Evolutionary conservation across 208 protist genomes (phyloP).

Genomic region (Trypanosomatidae sp.): DNA sequence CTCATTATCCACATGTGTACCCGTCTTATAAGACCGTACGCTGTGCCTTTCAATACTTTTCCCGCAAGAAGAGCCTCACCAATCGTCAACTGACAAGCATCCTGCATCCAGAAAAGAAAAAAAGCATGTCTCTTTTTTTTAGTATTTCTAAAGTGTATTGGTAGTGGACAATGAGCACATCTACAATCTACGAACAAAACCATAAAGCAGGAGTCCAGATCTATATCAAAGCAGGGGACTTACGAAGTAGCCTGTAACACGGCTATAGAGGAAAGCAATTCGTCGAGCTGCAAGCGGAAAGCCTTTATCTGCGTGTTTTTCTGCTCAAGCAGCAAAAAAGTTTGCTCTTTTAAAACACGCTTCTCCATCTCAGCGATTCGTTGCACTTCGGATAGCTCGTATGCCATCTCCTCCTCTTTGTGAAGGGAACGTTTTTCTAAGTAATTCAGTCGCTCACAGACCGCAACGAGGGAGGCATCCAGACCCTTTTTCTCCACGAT

Average conservation of each 20-base stretch:
- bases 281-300: slow-evolving; percentile 73
- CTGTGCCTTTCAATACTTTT: no score
- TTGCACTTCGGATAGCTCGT: slow-evolving; percentile 57
- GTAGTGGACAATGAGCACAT: no score
- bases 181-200: slow-evolving; percentile 7
- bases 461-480: slow-evolving; percentile 49
- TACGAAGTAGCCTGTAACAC: no score
- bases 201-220: no score
- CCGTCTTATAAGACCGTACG: no score
- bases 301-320: slow-evolving; percentile 86
- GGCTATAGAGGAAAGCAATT: slow-evolving; percentile 47
- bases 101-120: no score
- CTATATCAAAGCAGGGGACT: no score
- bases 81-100: no score
- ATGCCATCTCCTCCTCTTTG: slow-evolving; percentile 55
- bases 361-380: slow-evolving; percentile 72
- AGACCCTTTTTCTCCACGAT: slow-evolving; percentile 23
- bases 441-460: slow-evolving; percentile 59
- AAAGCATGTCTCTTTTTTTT: no score
- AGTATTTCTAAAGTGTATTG: no score
- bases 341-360: slow-evolving; percentile 50
- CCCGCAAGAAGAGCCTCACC: no score
- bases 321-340: slow-evolving; percentile 61
- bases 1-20: no score
- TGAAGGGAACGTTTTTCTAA: slow-evolving; percentile 60